phyloP scores from a whole-genome alignment of 2,329 filamentous ascomycete genomes.

The Colletotrichum gloeosporioides region DNA sequence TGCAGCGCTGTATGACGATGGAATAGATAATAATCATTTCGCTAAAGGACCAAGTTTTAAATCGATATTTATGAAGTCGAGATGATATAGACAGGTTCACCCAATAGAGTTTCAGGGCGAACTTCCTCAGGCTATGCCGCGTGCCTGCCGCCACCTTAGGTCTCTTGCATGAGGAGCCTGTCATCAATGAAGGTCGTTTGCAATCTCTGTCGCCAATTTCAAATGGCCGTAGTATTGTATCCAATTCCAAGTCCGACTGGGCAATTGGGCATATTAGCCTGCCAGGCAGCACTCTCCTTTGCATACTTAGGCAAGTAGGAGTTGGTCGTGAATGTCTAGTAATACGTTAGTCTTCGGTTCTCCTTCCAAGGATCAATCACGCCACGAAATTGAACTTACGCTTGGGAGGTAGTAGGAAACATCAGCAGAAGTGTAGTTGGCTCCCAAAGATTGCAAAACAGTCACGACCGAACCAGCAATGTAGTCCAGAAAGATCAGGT shows the following conservation, averaged over 20 bases:
- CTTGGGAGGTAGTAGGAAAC: slow-evolving; percentile 1
- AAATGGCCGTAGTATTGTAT: background rate
- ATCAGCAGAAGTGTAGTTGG: background rate
- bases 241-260: background rate
- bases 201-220: background rate
- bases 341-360: accelerated
- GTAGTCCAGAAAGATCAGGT: slow-evolving; percentile 9
- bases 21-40: no score
- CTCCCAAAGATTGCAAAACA: background rate
- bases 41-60: no score
- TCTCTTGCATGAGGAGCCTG: no score
- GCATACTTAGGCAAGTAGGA: slow-evolving; percentile 1
- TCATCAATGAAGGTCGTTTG: background rate
- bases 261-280: slow-evolving; percentile 2
- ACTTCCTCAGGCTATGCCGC: no score
- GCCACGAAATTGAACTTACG: background rate
- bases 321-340: slow-evolving; percentile 1
- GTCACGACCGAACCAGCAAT: background rate
- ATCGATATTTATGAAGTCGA: no score
- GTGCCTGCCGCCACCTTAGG: no score
- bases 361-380: accelerated
- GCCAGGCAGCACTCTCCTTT: background rate
- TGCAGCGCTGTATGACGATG: no score
- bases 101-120: no score
- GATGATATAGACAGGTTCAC: no score